Percentiles rank a stretch among this genome's conserved stretches.
Evolutionary conservation across 129 eudicot genomes (phyloP).

Genomic region (Flaveria trinervia): DNA sequence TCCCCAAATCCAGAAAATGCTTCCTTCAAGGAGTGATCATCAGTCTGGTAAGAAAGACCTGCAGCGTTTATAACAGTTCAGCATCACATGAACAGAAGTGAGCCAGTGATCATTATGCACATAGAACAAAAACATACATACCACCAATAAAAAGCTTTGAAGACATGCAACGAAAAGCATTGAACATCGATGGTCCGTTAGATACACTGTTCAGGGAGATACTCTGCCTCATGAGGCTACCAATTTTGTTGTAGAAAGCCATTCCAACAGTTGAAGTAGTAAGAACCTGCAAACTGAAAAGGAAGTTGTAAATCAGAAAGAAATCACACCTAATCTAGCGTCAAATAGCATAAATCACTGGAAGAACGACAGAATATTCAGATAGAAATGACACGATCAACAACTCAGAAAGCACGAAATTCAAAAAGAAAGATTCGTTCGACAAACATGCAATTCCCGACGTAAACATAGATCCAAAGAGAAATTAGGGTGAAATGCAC

Average conservation of each 20-base stretch:
- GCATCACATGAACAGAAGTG: not conserved
- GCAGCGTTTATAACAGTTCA: conserved; percentile 5
- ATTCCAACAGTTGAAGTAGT: conserved; percentile 32
- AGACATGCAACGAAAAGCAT: conserved; percentile 73
- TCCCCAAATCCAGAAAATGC: conserved; percentile 87
- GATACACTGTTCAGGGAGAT: conserved; percentile 34
- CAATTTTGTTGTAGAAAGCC: conserved; percentile 68
- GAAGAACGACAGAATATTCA: not conserved
- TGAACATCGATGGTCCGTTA: conserved; percentile 48
- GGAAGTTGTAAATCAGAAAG: too few species aligned
- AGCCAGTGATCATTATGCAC: not conserved
- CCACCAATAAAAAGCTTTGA: conserved; percentile 86
- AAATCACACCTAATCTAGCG: not conserved
- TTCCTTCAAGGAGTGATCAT: conserved; percentile 64
- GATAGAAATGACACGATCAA: not conserved
- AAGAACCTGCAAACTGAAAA: conserved; percentile 18
- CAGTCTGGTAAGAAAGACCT: conserved; percentile 81
- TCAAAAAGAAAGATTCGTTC: too few species aligned
- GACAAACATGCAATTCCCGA: too few species aligned
- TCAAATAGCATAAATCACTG: not conserved
- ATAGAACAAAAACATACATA: conserved; percentile 48
- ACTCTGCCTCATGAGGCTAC: conserved; percentile 57
- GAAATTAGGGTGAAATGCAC: not conserved
- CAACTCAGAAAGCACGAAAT: not conserved
- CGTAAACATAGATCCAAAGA: not conserved